These are phyloP conservation scores for Kodamaea laetipori DNA, from an alignment of 805 yeast genomes.

Conservation along the genomic window DNA sequence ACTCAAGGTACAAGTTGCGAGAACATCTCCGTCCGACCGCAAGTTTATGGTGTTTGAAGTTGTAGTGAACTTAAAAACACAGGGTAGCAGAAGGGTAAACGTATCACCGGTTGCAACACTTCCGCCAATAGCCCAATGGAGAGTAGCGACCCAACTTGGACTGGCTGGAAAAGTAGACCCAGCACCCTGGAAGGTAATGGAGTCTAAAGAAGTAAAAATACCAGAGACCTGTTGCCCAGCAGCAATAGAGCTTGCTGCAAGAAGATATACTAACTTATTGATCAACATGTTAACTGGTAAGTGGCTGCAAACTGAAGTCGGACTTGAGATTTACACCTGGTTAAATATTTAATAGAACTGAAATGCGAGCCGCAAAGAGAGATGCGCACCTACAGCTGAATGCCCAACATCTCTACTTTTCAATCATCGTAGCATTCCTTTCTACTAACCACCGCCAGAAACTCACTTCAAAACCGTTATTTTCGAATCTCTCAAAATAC, in stretches of 20 bases:
- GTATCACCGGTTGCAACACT: slow-evolving; percentile 26
- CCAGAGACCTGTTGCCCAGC: slow-evolving; percentile 17
- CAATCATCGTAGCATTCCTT: no score
- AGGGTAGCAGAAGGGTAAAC: slow-evolving; percentile 27
- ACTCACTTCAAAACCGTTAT: no score
- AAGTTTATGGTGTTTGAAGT: slow-evolving; percentile 14
- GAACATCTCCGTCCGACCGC: slow-evolving; percentile 9
- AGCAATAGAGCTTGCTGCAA: not conserved
- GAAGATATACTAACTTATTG: not conserved
- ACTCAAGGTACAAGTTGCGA: slow-evolving; percentile 14
- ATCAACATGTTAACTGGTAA: not conserved
- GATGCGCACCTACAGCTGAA: no score
- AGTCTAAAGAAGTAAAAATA: slow-evolving; percentile 19
- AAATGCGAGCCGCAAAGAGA: no score
- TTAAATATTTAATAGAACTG: no score
- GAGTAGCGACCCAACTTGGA: slow-evolving; percentile 22
- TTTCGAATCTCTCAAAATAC: no score
- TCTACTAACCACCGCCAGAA: no score
- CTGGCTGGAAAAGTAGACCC: not conserved
- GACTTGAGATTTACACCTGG: not conserved
- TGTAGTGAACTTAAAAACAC: slow-evolving; percentile 26
- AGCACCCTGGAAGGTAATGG: slow-evolving; percentile 13
- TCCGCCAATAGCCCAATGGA: slow-evolving; percentile 25
- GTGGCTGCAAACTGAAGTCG: slow-evolving; percentile 3
- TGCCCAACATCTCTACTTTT: no score